Conservation (phyloP, 176 grass and related monocot species). For the Tuctoria greenei region DNA sequence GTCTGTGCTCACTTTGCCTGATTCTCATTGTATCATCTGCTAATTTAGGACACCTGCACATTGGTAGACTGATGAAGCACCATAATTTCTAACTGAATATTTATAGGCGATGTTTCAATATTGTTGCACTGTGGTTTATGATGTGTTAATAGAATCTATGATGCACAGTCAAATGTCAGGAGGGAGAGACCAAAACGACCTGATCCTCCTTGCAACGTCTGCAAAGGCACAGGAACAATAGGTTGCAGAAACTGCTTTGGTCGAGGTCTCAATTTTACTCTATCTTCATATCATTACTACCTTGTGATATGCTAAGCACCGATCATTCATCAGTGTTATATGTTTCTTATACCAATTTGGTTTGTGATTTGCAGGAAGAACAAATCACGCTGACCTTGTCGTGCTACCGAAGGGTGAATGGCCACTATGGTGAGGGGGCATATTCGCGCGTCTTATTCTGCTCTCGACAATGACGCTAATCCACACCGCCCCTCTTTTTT, state of each 20-base stretch:
- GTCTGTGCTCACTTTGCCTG: background rate
- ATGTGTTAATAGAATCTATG: slow-evolving; percentile 25
- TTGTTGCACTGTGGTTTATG: background rate
- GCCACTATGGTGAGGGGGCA: slow-evolving; percentile 58
- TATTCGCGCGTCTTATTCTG: background rate
- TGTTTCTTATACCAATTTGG: background rate
- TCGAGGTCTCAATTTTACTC: slow-evolving; percentile 44
- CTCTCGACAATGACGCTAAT: background rate
- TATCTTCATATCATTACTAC: background rate
- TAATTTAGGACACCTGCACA: slow-evolving; percentile 3
- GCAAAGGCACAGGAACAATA: slow-evolving; percentile 58
- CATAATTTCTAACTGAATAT: background rate
- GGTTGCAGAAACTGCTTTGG: slow-evolving; percentile 61
- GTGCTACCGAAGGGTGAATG: slow-evolving; percentile 77
- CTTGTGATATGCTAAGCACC: slow-evolving; percentile 3
- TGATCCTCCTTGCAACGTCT: slow-evolving; percentile 56
- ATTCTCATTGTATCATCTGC: background rate
- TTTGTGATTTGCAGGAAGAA: slow-evolving; percentile 51
- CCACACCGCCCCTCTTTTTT: slow-evolving; percentile 1
- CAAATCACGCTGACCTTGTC: slow-evolving; percentile 44
- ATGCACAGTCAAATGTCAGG: slow-evolving; percentile 66
- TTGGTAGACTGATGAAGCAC: background rate
- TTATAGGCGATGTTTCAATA: background rate
- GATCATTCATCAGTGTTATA: background rate
- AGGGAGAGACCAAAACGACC: slow-evolving; percentile 58